Percentiles rank a stretch among this genome's conserved stretches.
Conservation (phyloP, 2,329 filamentous ascomycete species). For the Xylariomycetidae sp. region DNA sequence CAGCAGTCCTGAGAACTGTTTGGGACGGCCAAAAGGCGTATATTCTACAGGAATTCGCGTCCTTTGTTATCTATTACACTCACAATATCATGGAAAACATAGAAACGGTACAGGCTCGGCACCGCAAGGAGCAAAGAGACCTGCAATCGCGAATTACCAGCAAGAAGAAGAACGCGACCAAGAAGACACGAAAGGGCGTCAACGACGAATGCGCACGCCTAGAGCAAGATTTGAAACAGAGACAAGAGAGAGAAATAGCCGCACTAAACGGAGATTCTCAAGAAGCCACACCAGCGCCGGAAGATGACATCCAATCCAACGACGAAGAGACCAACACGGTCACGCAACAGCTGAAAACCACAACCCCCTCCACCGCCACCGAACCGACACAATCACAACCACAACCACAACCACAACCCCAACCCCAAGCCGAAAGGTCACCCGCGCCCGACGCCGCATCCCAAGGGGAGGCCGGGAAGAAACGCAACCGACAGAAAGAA, state of each 20-base stretch:
- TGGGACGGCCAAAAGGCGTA: too few species aligned
- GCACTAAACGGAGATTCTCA: conserved; percentile 28
- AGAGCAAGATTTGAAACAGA: conserved; percentile 61
- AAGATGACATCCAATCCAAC: conserved; percentile 6
- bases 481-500: conserved; percentile 87
- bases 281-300: not conserved
- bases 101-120: conserved; percentile 73
- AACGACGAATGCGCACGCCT: conserved; percentile 71
- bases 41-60: too few species aligned
- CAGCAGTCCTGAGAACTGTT: too few species aligned
- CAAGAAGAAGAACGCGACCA: conserved; percentile 96
- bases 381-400: conserved; percentile 1
- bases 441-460: not conserved
- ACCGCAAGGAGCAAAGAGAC: conserved; percentile 85
- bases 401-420: conserved; percentile 13
- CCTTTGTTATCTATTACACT: too few species aligned
- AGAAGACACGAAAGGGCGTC: conserved; percentile 73
- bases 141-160: conserved; percentile 80
- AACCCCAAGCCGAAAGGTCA: conserved; percentile 13
- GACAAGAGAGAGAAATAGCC: conserved; percentile 59
- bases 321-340: conserved; percentile 11
- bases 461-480: conserved; percentile 44
- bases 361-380: conserved; percentile 7
- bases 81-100: too few species aligned
- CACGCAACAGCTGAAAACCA: conserved; percentile 14